Base-by-base conservation (phyloP, 2,329 filamentous ascomycete genomes). In the Diplodia corticola region DNA sequence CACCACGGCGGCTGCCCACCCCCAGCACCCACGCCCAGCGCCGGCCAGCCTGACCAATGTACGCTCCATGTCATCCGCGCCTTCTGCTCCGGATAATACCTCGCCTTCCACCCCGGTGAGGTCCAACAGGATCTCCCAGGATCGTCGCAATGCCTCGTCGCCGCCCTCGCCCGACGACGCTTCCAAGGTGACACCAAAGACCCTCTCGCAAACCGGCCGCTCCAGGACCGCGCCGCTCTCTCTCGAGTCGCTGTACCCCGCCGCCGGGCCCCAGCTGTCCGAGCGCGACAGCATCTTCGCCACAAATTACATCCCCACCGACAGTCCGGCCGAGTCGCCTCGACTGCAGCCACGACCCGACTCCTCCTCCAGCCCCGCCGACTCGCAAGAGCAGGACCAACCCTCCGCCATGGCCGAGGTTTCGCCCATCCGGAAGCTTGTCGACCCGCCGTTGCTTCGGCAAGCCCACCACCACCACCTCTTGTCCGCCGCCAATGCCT, bases 211-310 rank as follows among this genome's bases (percentile, higher is more conserved):
- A 67, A 73, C 75, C 26, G 76, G 75, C 70, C 75, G 78, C 66
- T 78, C 78, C 67, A 76, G 73, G 69, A 79, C 78, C 20, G 74
- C 73, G 20, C 76, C 78, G 30, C 70, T 73, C 63, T 73, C 70
- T 35, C 70, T 74, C 20, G 74, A 77, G 46, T 70, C 70, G 49
- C 73, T 78, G 48, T 79, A 75, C 75, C 74, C 73, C 65, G 74
- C 69, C 53, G 76, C 79, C 68, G 74, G 72, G 33, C 84, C 85
- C 55, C 85, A 85, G 76, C 78, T 88, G 69, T 86, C 85, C 28
- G 86, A 88, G 75, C 79, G 86, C 71, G 86, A 88, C 74, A 86
- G 83, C 75, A 88, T 88, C 73, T 88, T 88, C 72, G 85, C 86
- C 63, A 88, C 86, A 37, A 85, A 86, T 69, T 88, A 88, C 74